Percentiles rank a stretch among this genome's conserved stretches.
These are phyloP conservation scores for Medicago arabica DNA, from an alignment of 306 rosid species.

Conservation along the genomic window DNA sequence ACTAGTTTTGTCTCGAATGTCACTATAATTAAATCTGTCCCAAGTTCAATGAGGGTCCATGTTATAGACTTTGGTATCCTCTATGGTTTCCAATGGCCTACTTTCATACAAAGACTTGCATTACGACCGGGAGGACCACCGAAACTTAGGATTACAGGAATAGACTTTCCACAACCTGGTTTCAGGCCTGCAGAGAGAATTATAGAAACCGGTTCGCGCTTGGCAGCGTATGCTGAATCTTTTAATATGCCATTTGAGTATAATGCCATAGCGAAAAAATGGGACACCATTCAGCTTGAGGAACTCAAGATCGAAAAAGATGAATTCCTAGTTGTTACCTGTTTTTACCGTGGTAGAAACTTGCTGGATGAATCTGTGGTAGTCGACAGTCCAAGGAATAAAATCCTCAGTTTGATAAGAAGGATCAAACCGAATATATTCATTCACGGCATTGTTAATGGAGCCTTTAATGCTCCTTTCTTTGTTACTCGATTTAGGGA, in stretches of 20 bases:
- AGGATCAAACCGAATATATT: slow-evolving; percentile 78
- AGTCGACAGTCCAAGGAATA: slow-evolving; percentile 73
- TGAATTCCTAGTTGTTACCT: slow-evolving; percentile 75
- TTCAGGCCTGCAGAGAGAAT: slow-evolving; percentile 95
- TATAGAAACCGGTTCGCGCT: slow-evolving; percentile 86
- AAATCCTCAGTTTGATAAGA: slow-evolving; percentile 68
- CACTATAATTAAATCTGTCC: slow-evolving; percentile 54
- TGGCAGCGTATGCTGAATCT: slow-evolving; percentile 75
- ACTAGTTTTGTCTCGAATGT: slow-evolving; percentile 67
- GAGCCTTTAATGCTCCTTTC: slow-evolving; percentile 91
- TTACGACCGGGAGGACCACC: slow-evolving; percentile 76
- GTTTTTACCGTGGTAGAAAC: slow-evolving; percentile 78
- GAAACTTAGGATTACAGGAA: slow-evolving; percentile 84
- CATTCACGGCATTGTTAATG: slow-evolving; percentile 80
- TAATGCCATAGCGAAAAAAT: slow-evolving; percentile 78
- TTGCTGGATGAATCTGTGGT: slow-evolving; percentile 84
- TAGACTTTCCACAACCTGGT: slow-evolving; percentile 94
- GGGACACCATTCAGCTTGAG: slow-evolving; percentile 83
- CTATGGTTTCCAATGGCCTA: slow-evolving; percentile 98
- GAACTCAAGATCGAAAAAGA: slow-evolving; percentile 84
- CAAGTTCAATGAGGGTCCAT: slow-evolving; percentile 62
- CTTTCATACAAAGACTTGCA: slow-evolving; percentile 71
- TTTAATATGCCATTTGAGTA: slow-evolving; percentile 86
- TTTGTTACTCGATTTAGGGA: slow-evolving; percentile 93
- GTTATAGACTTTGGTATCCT: slow-evolving; percentile 92